Conservation (phyloP, 768 basidiomycete species). For the Tylopilus intermedius region DNA sequence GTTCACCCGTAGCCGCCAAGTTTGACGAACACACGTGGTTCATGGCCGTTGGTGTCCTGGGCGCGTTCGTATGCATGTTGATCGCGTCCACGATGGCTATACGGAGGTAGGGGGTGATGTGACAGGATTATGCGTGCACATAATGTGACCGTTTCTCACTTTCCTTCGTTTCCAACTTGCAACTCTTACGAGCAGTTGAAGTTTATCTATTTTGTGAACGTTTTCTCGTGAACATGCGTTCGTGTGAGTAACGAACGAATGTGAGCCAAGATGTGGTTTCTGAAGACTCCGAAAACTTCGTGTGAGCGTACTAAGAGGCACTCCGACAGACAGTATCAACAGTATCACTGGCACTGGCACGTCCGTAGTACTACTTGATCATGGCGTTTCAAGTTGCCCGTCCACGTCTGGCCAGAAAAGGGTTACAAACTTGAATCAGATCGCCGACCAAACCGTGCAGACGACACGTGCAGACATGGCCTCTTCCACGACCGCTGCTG, state of each 20-base stretch:
- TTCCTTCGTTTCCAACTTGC: neutral
- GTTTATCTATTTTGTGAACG: neutral
- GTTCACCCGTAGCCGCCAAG: slow-evolving; percentile 32
- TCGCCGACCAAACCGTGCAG: neutral
- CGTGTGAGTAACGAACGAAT: neutral
- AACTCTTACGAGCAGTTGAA: neutral
- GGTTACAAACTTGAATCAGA: neutral
- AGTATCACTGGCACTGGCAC: no score
- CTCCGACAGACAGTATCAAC: no score
- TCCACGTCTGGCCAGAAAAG: no score
- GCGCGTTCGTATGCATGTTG: slow-evolving; percentile 58
- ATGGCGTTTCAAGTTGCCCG: no score
- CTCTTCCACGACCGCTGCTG: slow-evolving; percentile 11
- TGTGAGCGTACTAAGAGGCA: no score
- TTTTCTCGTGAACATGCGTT: neutral
- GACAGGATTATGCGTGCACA: neutral
- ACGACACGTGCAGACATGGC: slow-evolving; percentile 9
- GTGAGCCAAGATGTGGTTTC: neutral
- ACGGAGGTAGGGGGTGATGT: slow-evolving; percentile 12
- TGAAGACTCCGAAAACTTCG: no score
- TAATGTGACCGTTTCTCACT: neutral
- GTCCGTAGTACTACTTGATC: no score
- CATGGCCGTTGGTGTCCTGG: slow-evolving; percentile 60
- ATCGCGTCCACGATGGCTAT: slow-evolving; percentile 43
- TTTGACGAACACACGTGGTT: slow-evolving; percentile 61